Evolutionary conservation across 208 protist species (phyloP), one percentile per base, ranked within the genome.

Genomic region (Acanthamoeba culbertsoni): DNA sequence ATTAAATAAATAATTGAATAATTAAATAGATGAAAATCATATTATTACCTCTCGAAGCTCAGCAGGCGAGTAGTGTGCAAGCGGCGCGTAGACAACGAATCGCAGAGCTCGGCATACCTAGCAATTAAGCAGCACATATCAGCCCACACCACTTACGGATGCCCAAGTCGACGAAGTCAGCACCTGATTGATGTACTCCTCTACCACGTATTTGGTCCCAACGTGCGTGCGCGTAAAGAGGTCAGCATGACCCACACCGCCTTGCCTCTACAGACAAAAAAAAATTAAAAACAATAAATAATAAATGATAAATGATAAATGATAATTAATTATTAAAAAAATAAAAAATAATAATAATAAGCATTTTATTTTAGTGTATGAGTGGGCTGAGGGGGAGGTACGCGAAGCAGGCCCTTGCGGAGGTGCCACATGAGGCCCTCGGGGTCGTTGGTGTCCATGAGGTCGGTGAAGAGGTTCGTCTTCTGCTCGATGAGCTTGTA

Each of bases 181-280:
- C 33, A 63, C 57, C 57, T 71, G 28, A 33, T 71, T 84, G 4
- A 95, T 92, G 84, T 96, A 95, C 26, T 95, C 68, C 45, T 96
- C 95, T 37, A 96, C 95, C 5, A 96, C 33, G 7, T 90, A 42
- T 63, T 96, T 96, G 18, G 95, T 96, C 20, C 95, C 95, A 2
- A 95, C 45, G 45, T 94, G n/a, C 43, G 55, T 88, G 16, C 73
- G 33, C 2, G 18, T 31, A 51, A 86, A 95, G 14, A 96, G 91
- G 20, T 51, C 33, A 8, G 77, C 62, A 77, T 96, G 94, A 20
- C 73, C 63, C 18, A 96, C 95, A 42, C 92, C 92, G 26, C 77
- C 94, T 35, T 94, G 48, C 45, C 95, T 94, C 26, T 94, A 42
- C 2, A 40, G 23, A 59, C n/a, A 26, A 33, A 68, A n/a, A n/a